Conservation (phyloP, 768 basidiomycete species). For the Trametes cinnabarina region DNA sequence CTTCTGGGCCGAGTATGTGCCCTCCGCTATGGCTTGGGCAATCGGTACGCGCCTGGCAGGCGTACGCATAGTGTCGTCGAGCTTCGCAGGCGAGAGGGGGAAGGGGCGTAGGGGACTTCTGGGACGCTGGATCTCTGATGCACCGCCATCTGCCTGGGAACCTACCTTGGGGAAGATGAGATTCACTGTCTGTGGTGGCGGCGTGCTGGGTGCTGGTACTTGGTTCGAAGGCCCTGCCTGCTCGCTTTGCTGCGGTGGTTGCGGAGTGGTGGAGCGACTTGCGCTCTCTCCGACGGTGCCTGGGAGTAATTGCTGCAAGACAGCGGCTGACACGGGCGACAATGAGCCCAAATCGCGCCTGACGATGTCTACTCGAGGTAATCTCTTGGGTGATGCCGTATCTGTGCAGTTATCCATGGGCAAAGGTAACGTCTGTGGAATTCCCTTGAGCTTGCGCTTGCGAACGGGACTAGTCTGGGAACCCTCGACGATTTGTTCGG, state of each 20-base stretch:
- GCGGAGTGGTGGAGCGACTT: slow-evolving; percentile 6
- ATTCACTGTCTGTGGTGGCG: not conserved
- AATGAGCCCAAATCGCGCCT: slow-evolving; percentile 51
- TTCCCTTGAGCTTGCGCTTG: slow-evolving; percentile 9
- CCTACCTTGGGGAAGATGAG: slow-evolving; percentile 15
- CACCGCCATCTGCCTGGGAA: not conserved
- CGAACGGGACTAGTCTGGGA: slow-evolving; percentile 8
- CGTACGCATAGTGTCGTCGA: slow-evolving; percentile 45
- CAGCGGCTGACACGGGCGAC: slow-evolving; percentile 54
- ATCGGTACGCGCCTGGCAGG: slow-evolving; percentile 67
- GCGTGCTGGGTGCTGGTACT: not conserved
- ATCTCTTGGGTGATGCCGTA: not conserved
- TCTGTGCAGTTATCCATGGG: not conserved
- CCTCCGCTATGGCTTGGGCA: slow-evolving; percentile 47
- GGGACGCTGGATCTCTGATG: slow-evolving; percentile 26
- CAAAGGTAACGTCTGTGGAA: not conserved
- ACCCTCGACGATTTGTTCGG: not conserved
- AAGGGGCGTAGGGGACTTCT: slow-evolving; percentile 31
- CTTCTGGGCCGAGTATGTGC: slow-evolving; percentile 50
- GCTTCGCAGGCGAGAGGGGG: slow-evolving; percentile 33
- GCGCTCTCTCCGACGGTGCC: not conserved
- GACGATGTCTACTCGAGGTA: not conserved
- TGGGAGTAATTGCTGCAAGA: slow-evolving; percentile 40
- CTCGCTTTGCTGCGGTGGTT: not conserved
- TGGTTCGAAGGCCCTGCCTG: not conserved